Evolutionary conservation across 2,329 filamentous ascomycete species (phyloP).

Genomic region (Coniochaeta sp.): DNA sequence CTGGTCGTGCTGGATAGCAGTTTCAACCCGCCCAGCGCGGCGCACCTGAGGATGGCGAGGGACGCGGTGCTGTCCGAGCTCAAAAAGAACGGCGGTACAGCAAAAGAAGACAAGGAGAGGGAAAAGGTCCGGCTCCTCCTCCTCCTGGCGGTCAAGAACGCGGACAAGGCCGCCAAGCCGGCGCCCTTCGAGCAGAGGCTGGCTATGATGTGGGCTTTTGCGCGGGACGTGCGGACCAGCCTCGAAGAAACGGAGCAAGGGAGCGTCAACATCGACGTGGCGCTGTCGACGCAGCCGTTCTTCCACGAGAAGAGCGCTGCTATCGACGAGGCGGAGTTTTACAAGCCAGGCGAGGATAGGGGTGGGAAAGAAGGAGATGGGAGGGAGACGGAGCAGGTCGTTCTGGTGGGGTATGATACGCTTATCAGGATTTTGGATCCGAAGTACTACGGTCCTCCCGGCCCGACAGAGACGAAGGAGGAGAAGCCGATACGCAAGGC

Average conservation of each 20-base stretch:
- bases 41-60: slow-evolving; percentile 49
- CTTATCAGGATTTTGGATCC: slow-evolving; percentile 64
- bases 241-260: neutral
- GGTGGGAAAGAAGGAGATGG: neutral
- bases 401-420: slow-evolving; percentile 71
- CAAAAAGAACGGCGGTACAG: slow-evolving; percentile 4
- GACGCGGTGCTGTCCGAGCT: slow-evolving; percentile 33
- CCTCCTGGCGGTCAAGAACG: slow-evolving; percentile 57
- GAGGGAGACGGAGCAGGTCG: slow-evolving; percentile 45
- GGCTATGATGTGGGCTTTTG: slow-evolving; percentile 65
- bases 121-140: slow-evolving; percentile 40
- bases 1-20: slow-evolving; percentile 60
- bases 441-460: slow-evolving; percentile 56
- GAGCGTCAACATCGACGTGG: slow-evolving; percentile 48
- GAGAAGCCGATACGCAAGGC: slow-evolving; percentile 40
- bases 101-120: neutral
- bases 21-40: slow-evolving; percentile 61
- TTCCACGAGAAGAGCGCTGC: slow-evolving; percentile 65
- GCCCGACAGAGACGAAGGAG: slow-evolving; percentile 14
- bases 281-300: slow-evolving; percentile 63
- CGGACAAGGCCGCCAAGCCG: slow-evolving; percentile 60
- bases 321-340: slow-evolving; percentile 41
- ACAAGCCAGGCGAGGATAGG: slow-evolving; percentile 17
- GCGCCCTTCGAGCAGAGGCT: slow-evolving; percentile 62
- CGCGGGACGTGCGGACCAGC: slow-evolving; percentile 38